Evolutionary conservation across 495 filamentous ascomycete species (phyloP).

Genomic region (Daldinia decipiens): DNA sequence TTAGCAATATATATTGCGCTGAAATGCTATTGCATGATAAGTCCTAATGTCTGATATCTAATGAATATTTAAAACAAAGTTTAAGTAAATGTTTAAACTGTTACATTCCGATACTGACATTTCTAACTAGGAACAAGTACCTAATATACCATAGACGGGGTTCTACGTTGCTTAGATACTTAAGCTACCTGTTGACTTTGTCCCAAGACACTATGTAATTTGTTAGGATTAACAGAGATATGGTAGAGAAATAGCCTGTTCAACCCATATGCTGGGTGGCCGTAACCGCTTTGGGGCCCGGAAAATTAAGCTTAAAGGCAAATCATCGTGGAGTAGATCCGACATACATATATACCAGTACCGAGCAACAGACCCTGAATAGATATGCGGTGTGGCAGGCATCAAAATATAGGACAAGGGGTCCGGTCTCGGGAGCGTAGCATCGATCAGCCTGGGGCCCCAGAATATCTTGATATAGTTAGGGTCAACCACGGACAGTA

Average conservation of each 20-base stretch:
- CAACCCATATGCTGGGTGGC: too few relatives aligned
- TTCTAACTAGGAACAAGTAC: too few relatives aligned
- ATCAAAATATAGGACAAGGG: slow-evolving; percentile 2
- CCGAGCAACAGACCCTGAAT: neutral
- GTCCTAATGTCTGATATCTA: slow-evolving; percentile 13
- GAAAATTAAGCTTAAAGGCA: slow-evolving; percentile 16
- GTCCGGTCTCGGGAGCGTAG: slow-evolving; percentile 7
- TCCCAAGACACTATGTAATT: too few relatives aligned
- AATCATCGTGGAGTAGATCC: slow-evolving; percentile 17
- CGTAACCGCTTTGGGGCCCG: neutral
- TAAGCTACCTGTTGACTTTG: too few relatives aligned
- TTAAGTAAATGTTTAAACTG: neutral
- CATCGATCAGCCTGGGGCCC: slow-evolving; percentile 13
- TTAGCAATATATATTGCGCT: slow-evolving; percentile 37
- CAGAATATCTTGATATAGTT: neutral
- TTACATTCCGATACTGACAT: neutral
- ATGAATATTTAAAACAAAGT: neutral
- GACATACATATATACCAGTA: neutral
- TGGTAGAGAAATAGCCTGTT: too few relatives aligned
- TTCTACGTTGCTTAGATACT: too few relatives aligned
- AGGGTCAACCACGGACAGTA: too few relatives aligned
- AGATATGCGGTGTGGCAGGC: slow-evolving; percentile 9
- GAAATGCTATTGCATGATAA: slow-evolving; percentile 11
- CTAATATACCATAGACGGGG: too few relatives aligned
- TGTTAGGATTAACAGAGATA: too few relatives aligned